phyloP scores from a whole-genome alignment of 2,329 filamentous ascomycete genomes.

The Colletotrichum neosansevieriae region DNA sequence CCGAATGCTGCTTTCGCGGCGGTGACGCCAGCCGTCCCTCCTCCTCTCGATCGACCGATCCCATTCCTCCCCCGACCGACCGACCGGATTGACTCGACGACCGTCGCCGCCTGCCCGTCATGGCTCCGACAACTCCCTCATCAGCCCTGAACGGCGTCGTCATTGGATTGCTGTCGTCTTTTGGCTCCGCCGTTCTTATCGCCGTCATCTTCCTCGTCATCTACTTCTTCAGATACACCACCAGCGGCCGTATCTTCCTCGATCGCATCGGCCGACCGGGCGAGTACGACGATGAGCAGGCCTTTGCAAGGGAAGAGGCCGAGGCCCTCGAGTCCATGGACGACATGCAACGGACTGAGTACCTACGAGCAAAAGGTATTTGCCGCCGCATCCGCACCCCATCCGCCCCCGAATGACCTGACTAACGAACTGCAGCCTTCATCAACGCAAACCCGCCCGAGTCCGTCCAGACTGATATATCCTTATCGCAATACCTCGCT shows the following conservation, averaged over 20 bases:
- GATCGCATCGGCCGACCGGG: slow-evolving; percentile 93
- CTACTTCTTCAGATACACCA: slow-evolving; percentile 95
- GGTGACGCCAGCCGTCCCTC: slow-evolving; percentile 43
- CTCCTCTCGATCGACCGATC: slow-evolving; percentile 36
- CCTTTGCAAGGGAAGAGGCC: slow-evolving; percentile 92
- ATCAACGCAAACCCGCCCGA: slow-evolving; percentile 95
- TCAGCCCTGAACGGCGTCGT: slow-evolving; percentile 80
- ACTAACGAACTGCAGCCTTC: slow-evolving; percentile 73
- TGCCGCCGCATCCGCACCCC: slow-evolving; percentile 10
- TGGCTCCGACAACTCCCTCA: slow-evolving; percentile 48
- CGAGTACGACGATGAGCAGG: slow-evolving; percentile 98
- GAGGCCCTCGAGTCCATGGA: slow-evolving; percentile 97
- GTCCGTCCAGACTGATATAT: slow-evolving; percentile 96
- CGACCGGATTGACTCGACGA: slow-evolving; percentile 32
- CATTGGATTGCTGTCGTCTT: slow-evolving; percentile 94
- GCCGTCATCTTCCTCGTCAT: slow-evolving; percentile 83
- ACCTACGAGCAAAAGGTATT: slow-evolving; percentile 92
- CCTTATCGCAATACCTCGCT: slow-evolving; percentile 94
- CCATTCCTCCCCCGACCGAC: slow-evolving; percentile 21
- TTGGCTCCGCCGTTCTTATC: slow-evolving; percentile 89
- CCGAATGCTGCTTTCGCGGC: slow-evolving; percentile 41
- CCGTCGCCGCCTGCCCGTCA: slow-evolving; percentile 35
- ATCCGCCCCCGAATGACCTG: not conserved
- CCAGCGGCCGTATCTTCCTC: slow-evolving; percentile 88
- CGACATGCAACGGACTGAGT: slow-evolving; percentile 89